Evolutionary conservation across 2,329 filamentous ascomycete genomes (phyloP).

Genomic region (Aspergillus transmontanensis): DNA sequence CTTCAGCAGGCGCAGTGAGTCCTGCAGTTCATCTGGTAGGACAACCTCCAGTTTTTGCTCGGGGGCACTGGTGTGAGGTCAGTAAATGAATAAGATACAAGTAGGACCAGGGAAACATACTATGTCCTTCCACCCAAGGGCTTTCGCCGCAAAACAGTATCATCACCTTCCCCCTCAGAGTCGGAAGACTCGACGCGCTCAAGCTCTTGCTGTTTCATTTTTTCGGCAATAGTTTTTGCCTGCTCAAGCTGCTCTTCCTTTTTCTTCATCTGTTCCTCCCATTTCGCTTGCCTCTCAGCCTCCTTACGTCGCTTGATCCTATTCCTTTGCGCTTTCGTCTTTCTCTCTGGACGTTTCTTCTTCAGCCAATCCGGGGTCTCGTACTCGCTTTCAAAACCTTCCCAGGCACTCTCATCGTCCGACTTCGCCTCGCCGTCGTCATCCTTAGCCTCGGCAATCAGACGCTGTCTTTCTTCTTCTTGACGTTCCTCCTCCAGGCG

Average conservation of each 20-base stretch:
- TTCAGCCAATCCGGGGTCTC: slow-evolving; percentile 68
- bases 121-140: slow-evolving; percentile 67
- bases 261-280: slow-evolving; percentile 74
- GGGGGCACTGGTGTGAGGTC: slow-evolving; percentile 49
- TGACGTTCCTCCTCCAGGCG: slow-evolving; percentile 68
- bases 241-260: slow-evolving; percentile 71
- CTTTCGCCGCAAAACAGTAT: slow-evolving; percentile 67
- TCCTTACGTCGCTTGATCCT: slow-evolving; percentile 86
- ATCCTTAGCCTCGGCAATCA: slow-evolving; percentile 71
- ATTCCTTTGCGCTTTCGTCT: slow-evolving; percentile 85
- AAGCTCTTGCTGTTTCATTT: slow-evolving; percentile 52
- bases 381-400: slow-evolving; percentile 79
- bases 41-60: slow-evolving; percentile 81
- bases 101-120: slow-evolving; percentile 37
- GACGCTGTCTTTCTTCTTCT: slow-evolving; percentile 68
- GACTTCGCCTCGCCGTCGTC: slow-evolving; percentile 74
- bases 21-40: slow-evolving; percentile 78
- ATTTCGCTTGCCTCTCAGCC: slow-evolving; percentile 74
- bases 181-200: slow-evolving; percentile 44
- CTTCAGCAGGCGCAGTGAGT: slow-evolving; percentile 79
- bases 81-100: slow-evolving; percentile 17
- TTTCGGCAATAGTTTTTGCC: slow-evolving; percentile 68
- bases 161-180: slow-evolving; percentile 58
- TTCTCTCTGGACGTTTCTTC: slow-evolving; percentile 77
- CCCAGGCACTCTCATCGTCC: slow-evolving; percentile 91